These are phyloP conservation scores for Rubus idaeus DNA, from an alignment of 306 rosid species.

Conservation along the genomic window DNA sequence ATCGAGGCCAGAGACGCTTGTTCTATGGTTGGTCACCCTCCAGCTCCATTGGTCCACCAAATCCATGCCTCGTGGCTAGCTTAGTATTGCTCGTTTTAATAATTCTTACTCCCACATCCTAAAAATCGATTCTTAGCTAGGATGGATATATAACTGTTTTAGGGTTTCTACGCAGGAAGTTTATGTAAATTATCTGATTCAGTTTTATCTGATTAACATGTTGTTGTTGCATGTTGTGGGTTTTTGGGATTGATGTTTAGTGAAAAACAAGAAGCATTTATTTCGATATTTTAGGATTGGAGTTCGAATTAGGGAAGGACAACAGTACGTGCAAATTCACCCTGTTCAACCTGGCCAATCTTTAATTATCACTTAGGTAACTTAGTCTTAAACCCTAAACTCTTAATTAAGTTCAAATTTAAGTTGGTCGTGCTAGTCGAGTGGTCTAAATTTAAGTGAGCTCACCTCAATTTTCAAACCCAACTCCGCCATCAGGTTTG, in stretches of 20 bases:
- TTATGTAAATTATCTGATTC: background rate
- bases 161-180: background rate
- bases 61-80: background rate
- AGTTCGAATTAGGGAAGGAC: too few species aligned
- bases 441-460: too few species aligned
- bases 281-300: too few species aligned
- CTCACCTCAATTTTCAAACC: background rate
- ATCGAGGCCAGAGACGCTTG: background rate
- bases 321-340: too few species aligned
- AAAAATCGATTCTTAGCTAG: too few species aligned
- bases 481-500: background rate
- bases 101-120: background rate
- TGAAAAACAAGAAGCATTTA: background rate
- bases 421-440: too few species aligned
- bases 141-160: background rate
- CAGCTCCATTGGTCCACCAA: slow-evolving; percentile 2
- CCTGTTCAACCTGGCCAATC: background rate
- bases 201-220: background rate
- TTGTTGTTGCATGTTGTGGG: background rate
- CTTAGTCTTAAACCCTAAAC: background rate
- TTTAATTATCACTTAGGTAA: background rate
- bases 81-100: background rate
- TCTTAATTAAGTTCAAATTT: too few species aligned
- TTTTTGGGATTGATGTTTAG: background rate
- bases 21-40: slow-evolving; percentile 4